phyloP scores from a whole-genome alignment of 805 yeast genomes.

The Wickerhamomyces kurtzmanii region DNA sequence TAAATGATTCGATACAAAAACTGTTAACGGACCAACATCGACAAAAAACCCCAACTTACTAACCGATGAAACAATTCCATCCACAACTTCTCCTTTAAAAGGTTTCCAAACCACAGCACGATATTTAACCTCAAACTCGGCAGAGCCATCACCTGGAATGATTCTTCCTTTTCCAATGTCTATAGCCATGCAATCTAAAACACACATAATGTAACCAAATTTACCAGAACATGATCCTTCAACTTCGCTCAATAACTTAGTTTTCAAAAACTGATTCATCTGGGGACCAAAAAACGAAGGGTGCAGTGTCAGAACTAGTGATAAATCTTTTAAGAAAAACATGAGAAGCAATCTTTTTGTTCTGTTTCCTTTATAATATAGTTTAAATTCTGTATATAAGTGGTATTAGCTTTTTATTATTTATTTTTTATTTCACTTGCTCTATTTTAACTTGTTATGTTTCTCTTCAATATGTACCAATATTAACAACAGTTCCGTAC shows the following conservation, averaged over 20 bases:
- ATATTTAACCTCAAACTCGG: constrained; percentile 93
- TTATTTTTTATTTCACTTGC: not conserved
- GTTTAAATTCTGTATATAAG: no score
- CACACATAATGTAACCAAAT: constrained; percentile 95
- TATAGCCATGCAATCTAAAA: constrained; percentile 85
- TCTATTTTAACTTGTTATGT: no score
- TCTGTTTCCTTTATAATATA: no score
- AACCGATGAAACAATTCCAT: constrained; percentile 90
- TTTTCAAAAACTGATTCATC: constrained; percentile 88
- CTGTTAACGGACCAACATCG: constrained; percentile 94
- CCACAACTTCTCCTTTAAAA: constrained; percentile 97
- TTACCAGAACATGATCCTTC: constrained; percentile 99
- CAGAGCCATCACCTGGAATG: constrained; percentile 86
- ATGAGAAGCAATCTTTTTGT: no score
- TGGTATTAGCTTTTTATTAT: not conserved
- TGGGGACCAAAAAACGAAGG: constrained; percentile 98
- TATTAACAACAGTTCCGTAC: no score
- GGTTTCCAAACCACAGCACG: constrained; percentile 98
- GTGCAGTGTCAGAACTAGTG: constrained; percentile 85
- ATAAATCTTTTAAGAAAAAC: constrained; percentile 68
- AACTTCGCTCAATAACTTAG: constrained; percentile 86
- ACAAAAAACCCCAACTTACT: constrained; percentile 95
- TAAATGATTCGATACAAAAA: constrained; percentile 88
- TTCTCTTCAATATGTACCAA: no score
- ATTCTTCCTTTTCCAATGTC: constrained; percentile 94